Evolutionary conservation across 2,329 filamentous ascomycete species (phyloP), one percentile per base, ranked within the genome.

Genomic region (Thelonectria rubi): DNA sequence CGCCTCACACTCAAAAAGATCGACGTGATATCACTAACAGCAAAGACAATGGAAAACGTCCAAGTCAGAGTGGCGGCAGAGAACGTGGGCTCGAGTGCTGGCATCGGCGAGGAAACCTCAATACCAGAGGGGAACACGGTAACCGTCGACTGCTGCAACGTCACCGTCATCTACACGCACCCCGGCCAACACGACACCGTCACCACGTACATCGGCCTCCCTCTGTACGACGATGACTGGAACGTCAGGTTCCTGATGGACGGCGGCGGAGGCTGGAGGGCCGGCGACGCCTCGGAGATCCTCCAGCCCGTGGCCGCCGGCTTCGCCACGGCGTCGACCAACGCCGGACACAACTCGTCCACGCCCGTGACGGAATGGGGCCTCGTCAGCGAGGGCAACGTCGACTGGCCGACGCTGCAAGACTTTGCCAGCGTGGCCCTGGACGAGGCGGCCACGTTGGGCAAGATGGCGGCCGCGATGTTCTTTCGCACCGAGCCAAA

Each of bases 381-480:
- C 0, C 48, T 70, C 0, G 37, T 55, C 0, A 66, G 56, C 5
- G 47, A 53, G 0, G 65, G 70, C 8, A 69, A 71, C 15, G 52
- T 73, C 17, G 67, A 76, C 18, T 59, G 63, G 30, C 65, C 67
- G 1, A 61, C 67, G 40, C n/a, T 43, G 9, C 67, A 73, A 12
- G 70, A 74, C 40, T 69, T 74, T 42, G 74, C 65, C 0, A 65
- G 61, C 9, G 65, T 69, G 8, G 67, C 71, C 1, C n/a, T 76
- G 0, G 59, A 72, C 6, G 75, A 77, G 10, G 59, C 74, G 52
- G 75, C 81, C 0, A 78, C 79, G 0, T 55, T 80, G 7, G 79
- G 78, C 0, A 84, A 84, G 59, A 49, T 74, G 3, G 67, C 83
- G 3, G 75, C 76, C 1, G 64, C 77, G 11, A 67, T 71, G 1